Percentiles rank a stretch among this genome's conserved stretches.
These are phyloP conservation scores for Umbellularia californica DNA, from an alignment of 164 flowering plant species.

Conservation along the genomic window DNA sequence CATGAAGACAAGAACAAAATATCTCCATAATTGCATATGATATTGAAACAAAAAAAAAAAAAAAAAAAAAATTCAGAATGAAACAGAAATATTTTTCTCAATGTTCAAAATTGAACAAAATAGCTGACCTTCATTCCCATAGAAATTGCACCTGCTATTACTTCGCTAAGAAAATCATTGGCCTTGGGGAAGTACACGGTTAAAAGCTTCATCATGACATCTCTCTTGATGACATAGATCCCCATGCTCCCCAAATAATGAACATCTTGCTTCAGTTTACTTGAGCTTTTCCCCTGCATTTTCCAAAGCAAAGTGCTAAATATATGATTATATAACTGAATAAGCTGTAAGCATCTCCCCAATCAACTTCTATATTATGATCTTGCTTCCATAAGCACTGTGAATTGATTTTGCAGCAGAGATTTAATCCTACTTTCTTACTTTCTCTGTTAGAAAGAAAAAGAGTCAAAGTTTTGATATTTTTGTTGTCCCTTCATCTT, in stretches of 20 bases:
- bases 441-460: too few relatives aligned
- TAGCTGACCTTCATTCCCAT: slow-evolving; percentile 57
- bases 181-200: slow-evolving; percentile 50
- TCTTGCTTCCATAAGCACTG: background rate
- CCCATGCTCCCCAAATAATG: slow-evolving; percentile 48
- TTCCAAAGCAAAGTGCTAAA: background rate
- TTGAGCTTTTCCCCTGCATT: slow-evolving; percentile 27
- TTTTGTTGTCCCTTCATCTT: background rate
- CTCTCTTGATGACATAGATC: slow-evolving; percentile 58
- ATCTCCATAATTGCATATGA: too few relatives aligned
- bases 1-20: background rate
- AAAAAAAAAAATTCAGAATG: background rate
- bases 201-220: slow-evolving; percentile 52
- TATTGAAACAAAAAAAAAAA: too few relatives aligned
- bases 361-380: background rate
- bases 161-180: slow-evolving; percentile 56
- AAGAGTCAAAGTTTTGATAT: background rate
- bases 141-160: slow-evolving; percentile 68
- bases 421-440: background rate
- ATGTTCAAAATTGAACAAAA: background rate
- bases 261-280: slow-evolving; percentile 9
- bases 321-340: too few relatives aligned
- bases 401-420: background rate
- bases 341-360: too few relatives aligned
- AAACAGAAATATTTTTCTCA: background rate